Base-by-base conservation (phyloP, 2,329 filamentous ascomycete genomes). In the Lojkania enalia region DNA sequence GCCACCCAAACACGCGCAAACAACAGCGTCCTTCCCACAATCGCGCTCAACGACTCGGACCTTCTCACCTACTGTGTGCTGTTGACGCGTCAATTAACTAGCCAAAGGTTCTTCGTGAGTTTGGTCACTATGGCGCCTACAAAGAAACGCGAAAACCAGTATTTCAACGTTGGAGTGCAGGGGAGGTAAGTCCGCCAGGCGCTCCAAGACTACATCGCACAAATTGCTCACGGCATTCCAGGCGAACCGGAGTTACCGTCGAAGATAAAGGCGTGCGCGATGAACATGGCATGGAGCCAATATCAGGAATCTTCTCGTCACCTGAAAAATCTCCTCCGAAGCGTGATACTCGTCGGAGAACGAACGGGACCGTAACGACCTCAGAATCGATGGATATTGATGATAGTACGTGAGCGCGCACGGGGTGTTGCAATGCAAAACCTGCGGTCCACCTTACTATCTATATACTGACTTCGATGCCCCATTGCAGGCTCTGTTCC, bases 291-390 rank as follows among this genome's bases (percentile, higher is more conserved):
- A 84, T 99, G 76, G 90, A 96, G 67, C 86, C 88, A 25, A 80
- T 96, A 46, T 88, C 92, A 25, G 83, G 83, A 55, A 83, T 97
- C 54, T 96, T 96, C 70, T 96, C 91, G 6, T 96, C 91, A 15
- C 90, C 91, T 12, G 81, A 83, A 54, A 87, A 85, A 60, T 73
- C 70, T 42, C 79, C 77, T n/a, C 74, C 77, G 1, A 67, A 57
- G 54, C 55, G 51, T 39, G 55, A 45, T 15, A 25, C 39, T 16
- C 46, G 45, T 45, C 58, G 58, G 33, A 71, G 74, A 50, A 67
- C 73, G 23, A 50, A 51, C 33, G 62, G 51, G 1, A 78, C 76
- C 12, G 70, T 77, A 30, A 73, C 73, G 18, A 75, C 75, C 14
- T 82, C 80, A 20, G 78, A 79, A 59, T 77, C 77, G 46, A 84